These are phyloP conservation scores for Darksidea phi DNA, from an alignment of 495 filamentous ascomycete genomes.

Conservation along the genomic window DNA sequence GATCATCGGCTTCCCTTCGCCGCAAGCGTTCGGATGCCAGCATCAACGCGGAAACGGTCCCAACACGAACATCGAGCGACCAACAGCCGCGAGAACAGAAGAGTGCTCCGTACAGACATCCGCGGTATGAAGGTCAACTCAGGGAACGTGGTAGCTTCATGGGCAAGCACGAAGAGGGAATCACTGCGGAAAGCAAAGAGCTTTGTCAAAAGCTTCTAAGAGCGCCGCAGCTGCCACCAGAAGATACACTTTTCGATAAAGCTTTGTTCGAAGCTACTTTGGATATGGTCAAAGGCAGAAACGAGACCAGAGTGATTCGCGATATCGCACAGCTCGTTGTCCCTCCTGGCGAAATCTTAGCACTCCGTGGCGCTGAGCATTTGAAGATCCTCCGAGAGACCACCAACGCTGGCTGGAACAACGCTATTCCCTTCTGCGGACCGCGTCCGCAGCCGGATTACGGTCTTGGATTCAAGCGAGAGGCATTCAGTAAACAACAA, in stretches of 20 bases:
- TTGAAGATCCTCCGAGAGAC: slow-evolving; percentile 29
- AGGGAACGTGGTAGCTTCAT: slow-evolving; percentile 24
- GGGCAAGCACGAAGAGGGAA: slow-evolving; percentile 14
- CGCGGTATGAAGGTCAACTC: slow-evolving; percentile 28
- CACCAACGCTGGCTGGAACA: slow-evolving; percentile 35
- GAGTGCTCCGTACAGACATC: slow-evolving; percentile 45
- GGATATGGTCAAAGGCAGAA: slow-evolving; percentile 17
- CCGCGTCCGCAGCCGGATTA: slow-evolving; percentile 37
- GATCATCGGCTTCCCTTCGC: no score
- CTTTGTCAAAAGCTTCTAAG: slow-evolving; percentile 28
- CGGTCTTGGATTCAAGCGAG: slow-evolving; percentile 30
- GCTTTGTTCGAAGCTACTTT: slow-evolving; percentile 26
- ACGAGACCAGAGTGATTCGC: slow-evolving; percentile 31
- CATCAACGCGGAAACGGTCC: no score
- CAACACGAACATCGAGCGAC: slow-evolving; percentile 47
- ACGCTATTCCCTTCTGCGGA: slow-evolving; percentile 25
- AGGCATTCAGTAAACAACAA: slow-evolving; percentile 27
- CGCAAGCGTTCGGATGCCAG: no score
- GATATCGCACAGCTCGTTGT: slow-evolving; percentile 32
- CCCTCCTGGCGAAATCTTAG: slow-evolving; percentile 30
- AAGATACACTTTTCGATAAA: slow-evolving; percentile 30
- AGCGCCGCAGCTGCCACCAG: slow-evolving; percentile 14
- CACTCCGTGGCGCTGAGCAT: slow-evolving; percentile 18
- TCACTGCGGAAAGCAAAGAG: slow-evolving; percentile 21
- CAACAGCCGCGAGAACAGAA: slow-evolving; percentile 44